Percentiles rank a stretch among this genome's conserved stretches.
Evolutionary conservation across 768 basidiomycete species (phyloP).

Genomic region (Guyanaporus albipodus): DNA sequence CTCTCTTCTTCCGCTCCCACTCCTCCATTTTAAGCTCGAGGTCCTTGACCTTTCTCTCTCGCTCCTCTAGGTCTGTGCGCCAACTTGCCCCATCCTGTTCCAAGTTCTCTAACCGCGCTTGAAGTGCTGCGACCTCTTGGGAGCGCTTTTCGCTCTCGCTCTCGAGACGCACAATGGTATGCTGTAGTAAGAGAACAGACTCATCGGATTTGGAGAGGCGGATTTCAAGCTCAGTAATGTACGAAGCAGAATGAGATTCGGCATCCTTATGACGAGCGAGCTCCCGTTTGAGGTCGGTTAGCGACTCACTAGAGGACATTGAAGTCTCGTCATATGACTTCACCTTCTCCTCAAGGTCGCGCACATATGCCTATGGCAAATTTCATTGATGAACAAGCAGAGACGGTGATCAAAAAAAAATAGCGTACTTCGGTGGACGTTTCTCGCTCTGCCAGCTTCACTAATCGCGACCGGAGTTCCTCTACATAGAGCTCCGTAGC

Average conservation of each 20-base stretch:
- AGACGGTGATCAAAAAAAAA: neutral
- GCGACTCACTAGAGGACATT: slow-evolving; percentile 68
- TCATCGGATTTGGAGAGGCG: slow-evolving; percentile 78
- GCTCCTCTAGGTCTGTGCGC: slow-evolving; percentile 78
- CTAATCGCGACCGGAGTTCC: slow-evolving; percentile 75
- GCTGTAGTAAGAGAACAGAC: slow-evolving; percentile 64
- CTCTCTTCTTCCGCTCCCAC: slow-evolving; percentile 69
- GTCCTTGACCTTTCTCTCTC: slow-evolving; percentile 71
- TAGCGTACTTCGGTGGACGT: slow-evolving; percentile 79
- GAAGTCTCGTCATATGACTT: slow-evolving; percentile 80
- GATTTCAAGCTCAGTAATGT: slow-evolving; percentile 83
- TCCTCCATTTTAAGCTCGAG: slow-evolving; percentile 77
- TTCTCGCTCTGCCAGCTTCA: slow-evolving; percentile 85
- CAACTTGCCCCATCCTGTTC: slow-evolving; percentile 76
- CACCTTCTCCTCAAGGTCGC: slow-evolving; percentile 90
- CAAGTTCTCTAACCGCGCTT: slow-evolving; percentile 65
- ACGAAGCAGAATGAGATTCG: slow-evolving; percentile 67
- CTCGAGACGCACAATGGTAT: slow-evolving; percentile 74
- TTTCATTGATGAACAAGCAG: neutral
- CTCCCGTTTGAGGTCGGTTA: slow-evolving; percentile 83
- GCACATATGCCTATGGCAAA: slow-evolving; percentile 73
- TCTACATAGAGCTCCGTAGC: slow-evolving; percentile 84
- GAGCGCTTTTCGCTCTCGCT: slow-evolving; percentile 69
- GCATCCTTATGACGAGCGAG: slow-evolving; percentile 71
- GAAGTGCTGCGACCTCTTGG: slow-evolving; percentile 65